These are phyloP conservation scores for Caryopteris hybrid DNA, from an alignment of 305 asterid species.

Conservation along the genomic window DNA sequence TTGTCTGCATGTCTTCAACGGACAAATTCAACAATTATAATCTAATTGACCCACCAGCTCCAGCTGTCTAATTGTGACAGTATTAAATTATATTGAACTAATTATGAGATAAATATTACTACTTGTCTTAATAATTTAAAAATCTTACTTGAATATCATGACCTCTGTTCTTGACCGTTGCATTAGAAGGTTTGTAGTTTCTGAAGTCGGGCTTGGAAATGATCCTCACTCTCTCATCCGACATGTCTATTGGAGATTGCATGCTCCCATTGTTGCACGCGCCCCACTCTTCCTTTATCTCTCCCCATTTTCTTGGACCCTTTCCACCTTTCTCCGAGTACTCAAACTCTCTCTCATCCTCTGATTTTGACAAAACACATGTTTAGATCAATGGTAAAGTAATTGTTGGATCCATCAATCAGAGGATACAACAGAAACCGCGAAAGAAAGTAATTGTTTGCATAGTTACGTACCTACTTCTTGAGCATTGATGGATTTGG, in stretches of 20 bases:
- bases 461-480: constrained; percentile 31
- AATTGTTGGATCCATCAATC: too few relatives aligned
- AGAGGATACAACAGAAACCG: not conserved
- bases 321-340: constrained; percentile 32
- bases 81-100: not conserved
- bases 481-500: constrained; percentile 34
- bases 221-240: constrained; percentile 32
- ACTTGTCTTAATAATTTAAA: too few relatives aligned
- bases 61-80: not conserved
- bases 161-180: constrained; percentile 60
- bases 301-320: constrained; percentile 74
- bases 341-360: constrained; percentile 63
- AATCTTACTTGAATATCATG: constrained; percentile 72
- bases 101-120: not conserved
- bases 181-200: constrained; percentile 39
- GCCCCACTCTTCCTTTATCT: constrained; percentile 53
- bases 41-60: not conserved
- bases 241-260: constrained; percentile 68
- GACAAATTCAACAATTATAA: not conserved
- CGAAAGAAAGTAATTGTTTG: not conserved
- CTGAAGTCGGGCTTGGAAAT: constrained; percentile 25
- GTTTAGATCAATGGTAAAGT: too few relatives aligned
- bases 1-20: not conserved
- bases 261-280: constrained; percentile 48
- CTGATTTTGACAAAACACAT: constrained; percentile 19